phyloP scores from a whole-genome alignment of 2,329 filamentous ascomycete genomes.

The Didymella sp. region DNA sequence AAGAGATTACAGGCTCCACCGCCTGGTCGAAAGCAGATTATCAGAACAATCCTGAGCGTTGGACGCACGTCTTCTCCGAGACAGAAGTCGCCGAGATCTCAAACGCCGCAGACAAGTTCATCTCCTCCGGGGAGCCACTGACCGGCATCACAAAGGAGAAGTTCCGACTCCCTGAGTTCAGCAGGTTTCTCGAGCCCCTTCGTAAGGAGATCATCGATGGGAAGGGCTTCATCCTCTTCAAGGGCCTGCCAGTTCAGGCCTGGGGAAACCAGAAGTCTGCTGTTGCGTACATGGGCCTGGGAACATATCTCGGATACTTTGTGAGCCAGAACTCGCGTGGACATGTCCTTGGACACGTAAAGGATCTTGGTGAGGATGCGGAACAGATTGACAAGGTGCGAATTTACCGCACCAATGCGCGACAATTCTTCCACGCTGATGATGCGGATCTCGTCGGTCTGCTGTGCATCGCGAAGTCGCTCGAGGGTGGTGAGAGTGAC shows the following conservation, averaged over 20 bases:
- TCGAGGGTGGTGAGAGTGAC: constrained; percentile 84
- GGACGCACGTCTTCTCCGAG: constrained; percentile 73
- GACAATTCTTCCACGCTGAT: constrained; percentile 87
- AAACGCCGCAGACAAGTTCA: constrained; percentile 71
- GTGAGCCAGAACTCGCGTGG: constrained; percentile 84
- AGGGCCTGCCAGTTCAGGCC: constrained; percentile 75
- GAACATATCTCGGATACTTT: constrained; percentile 86
- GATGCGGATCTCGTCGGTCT: constrained; percentile 84
- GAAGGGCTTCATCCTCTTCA: constrained; percentile 90
- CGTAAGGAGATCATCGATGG: constrained; percentile 76
- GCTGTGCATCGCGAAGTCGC: constrained; percentile 78
- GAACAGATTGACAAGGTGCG: constrained; percentile 84
- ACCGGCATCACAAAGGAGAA: constrained; percentile 74
- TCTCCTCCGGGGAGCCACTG: constrained; percentile 68
- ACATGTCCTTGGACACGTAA: constrained; percentile 87
- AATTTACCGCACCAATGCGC: constrained; percentile 87
- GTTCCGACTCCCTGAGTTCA: constrained; percentile 67
- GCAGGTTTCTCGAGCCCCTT: constrained; percentile 61
- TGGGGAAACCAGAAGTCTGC: constrained; percentile 84
- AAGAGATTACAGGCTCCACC: constrained; percentile 72
- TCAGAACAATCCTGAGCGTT: constrained; percentile 67
- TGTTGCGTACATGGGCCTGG: constrained; percentile 76
- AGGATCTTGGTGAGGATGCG: constrained; percentile 83
- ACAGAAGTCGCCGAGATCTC: constrained; percentile 73
- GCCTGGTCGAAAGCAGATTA: constrained; percentile 75